Evolutionary conservation across 169 alveolate genomes (phyloP).

Genomic region (Plasmodium blacklocki): DNA sequence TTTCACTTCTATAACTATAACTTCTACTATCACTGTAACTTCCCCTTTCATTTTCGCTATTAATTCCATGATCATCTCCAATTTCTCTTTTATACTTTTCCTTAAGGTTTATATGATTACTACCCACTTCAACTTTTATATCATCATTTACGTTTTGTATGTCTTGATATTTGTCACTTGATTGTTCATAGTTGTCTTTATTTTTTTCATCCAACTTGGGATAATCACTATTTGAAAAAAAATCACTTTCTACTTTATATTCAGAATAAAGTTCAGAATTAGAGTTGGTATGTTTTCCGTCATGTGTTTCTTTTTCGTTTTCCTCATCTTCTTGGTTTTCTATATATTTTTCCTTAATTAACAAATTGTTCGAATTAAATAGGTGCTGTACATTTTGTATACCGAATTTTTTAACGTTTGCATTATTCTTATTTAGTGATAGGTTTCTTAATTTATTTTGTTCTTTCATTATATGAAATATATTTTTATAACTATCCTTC

Average conservation of each 20-base stretch:
- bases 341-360: background rate
- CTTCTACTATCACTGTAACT: background rate
- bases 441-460: background rate
- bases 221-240: background rate
- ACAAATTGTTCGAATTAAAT: background rate
- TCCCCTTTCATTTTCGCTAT: background rate
- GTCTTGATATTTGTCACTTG: background rate
- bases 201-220: background rate
- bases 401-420: background rate
- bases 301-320: background rate
- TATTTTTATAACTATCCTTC: background rate
- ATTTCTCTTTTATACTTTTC: background rate
- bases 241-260: background rate
- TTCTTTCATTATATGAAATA: background rate
- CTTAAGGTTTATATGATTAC: background rate
- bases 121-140: background rate
- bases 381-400: background rate
- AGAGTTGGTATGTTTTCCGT: background rate
- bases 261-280: background rate
- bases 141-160: background rate
- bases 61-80: background rate
- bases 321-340: background rate
- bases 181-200: background rate
- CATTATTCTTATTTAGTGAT: background rate
- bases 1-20: background rate